phyloP scores from a whole-genome alignment of 306 rosid species.

The Cercis canadensis region DNA sequence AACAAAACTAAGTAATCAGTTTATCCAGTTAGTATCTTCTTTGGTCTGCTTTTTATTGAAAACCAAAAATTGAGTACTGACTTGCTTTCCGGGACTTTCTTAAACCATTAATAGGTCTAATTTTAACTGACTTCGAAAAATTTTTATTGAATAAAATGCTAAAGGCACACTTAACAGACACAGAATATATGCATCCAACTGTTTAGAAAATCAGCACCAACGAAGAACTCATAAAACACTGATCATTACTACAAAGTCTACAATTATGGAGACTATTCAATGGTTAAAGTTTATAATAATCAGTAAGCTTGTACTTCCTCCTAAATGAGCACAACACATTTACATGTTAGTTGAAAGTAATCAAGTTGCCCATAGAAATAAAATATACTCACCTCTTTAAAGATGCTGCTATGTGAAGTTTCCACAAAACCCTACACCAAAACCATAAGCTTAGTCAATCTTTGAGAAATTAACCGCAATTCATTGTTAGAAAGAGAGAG shows the following conservation, averaged over 20 bases:
- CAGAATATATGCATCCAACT: neutral
- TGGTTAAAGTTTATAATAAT: neutral
- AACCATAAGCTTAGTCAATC: constrained; percentile 38
- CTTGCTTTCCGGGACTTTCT: constrained; percentile 1
- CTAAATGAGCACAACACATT: no score
- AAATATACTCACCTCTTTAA: constrained; percentile 73
- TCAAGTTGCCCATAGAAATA: neutral
- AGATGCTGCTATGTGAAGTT: constrained; percentile 72
- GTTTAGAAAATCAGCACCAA: neutral
- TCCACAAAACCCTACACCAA: constrained; percentile 78
- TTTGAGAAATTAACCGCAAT: constrained; percentile 15
- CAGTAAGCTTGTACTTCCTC: neutral
- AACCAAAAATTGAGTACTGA: neutral
- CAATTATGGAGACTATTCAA: neutral
- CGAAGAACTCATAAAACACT: neutral
- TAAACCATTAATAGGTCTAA: neutral
- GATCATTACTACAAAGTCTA: neutral
- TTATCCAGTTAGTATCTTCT: neutral
- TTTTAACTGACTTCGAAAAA: neutral
- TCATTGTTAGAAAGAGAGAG: neutral
- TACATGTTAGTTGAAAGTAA: no score
- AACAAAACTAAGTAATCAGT: neutral
- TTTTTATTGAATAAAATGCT: neutral
- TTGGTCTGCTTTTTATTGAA: neutral
- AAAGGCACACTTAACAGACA: neutral